These are phyloP conservation scores for Aspergillus sp. DNA, from an alignment of 2,329 filamentous ascomycete species.

Conservation along the genomic window DNA sequence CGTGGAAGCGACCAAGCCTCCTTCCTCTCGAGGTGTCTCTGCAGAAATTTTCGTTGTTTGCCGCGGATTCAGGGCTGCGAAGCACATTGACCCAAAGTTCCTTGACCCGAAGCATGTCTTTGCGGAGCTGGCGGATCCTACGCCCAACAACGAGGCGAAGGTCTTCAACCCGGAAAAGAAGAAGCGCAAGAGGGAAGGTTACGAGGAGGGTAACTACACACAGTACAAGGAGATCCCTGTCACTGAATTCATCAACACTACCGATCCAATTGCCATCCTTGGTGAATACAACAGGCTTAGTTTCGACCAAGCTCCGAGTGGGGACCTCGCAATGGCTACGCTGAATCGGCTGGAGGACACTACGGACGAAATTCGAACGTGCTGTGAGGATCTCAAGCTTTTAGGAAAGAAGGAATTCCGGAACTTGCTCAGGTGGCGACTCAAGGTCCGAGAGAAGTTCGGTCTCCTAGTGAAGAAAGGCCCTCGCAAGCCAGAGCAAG, in stretches of 20 bases:
- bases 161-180: conserved; percentile 97
- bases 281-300: conserved; percentile 75
- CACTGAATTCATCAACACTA: conserved; percentile 88
- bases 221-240: conserved; percentile 85
- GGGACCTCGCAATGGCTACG: conserved; percentile 78
- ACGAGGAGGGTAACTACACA: conserved; percentile 89
- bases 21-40: conserved; percentile 88
- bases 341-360: conserved; percentile 81
- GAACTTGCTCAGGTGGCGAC: conserved; percentile 75
- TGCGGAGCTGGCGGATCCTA: conserved; percentile 75
- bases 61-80: conserved; percentile 88
- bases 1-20: conserved; percentile 95
- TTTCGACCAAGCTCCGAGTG: conserved; percentile 70
- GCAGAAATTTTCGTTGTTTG: conserved; percentile 99
- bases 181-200: conserved; percentile 95
- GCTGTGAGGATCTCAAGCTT: conserved; percentile 78
- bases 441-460: conserved; percentile 84
- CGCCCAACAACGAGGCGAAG: conserved; percentile 92
- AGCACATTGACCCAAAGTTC: conserved; percentile 84
- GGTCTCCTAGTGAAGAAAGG: conserved; percentile 71
- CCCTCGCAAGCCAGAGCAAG: conserved; percentile 42
- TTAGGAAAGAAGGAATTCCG: conserved; percentile 93
- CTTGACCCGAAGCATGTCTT: conserved; percentile 85
- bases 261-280: conserved; percentile 85
- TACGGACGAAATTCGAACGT: conserved; percentile 68